These are phyloP conservation scores for Croton setiger DNA, from an alignment of 441 rosid species.

Conservation along the genomic window DNA sequence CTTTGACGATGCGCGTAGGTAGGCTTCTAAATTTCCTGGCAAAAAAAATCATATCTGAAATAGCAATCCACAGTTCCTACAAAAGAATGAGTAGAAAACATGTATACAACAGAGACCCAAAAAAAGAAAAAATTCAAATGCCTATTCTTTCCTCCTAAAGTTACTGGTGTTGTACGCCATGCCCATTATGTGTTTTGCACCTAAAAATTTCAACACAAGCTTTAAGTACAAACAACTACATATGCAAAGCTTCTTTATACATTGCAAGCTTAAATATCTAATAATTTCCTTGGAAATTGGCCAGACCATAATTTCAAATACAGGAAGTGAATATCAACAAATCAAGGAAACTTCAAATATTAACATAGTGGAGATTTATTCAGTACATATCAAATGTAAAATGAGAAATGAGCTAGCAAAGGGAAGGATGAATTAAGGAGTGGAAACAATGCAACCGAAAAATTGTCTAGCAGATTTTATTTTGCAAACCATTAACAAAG, in stretches of 20 bases:
- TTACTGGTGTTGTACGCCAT: neutral
- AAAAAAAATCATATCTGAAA: conserved; percentile 20
- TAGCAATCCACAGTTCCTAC: neutral
- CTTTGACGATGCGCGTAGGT: conserved; percentile 61
- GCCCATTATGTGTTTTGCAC: neutral
- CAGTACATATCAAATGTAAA: too few species aligned
- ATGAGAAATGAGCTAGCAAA: too few species aligned
- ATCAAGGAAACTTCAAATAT: neutral
- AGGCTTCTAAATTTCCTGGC: conserved; percentile 80
- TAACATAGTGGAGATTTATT: too few species aligned
- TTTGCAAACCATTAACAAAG: too few species aligned
- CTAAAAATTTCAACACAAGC: neutral
- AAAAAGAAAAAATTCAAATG: neutral
- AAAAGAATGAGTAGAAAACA: neutral
- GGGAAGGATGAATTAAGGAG: too few species aligned
- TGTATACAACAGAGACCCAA: too few species aligned
- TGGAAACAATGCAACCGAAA: too few species aligned
- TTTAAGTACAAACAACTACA: neutral
- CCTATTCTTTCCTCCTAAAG: neutral
- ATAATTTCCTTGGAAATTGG: neutral
- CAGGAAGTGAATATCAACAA: neutral
- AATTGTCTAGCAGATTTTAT: too few species aligned
- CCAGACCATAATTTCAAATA: neutral
- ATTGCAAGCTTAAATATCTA: neutral
- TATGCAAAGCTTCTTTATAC: neutral